Base-by-base conservation (phyloP, 805 yeast genomes). In the Candida methanosorbosa region DNA sequence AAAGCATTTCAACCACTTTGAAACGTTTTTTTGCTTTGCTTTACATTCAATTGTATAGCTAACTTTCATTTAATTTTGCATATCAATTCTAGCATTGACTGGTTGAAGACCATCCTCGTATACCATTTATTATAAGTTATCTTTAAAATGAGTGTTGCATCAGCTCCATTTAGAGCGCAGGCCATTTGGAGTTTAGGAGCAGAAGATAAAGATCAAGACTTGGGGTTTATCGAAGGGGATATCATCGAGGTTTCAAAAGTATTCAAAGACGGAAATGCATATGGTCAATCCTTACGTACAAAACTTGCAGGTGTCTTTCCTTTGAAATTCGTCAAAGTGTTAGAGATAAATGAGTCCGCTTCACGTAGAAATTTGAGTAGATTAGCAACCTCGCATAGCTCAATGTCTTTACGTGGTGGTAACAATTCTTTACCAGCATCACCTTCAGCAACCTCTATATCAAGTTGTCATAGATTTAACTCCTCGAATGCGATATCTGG, bases 151-250 rank as follows among this genome's bases (percentile, higher is more conserved):
- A 21, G 23, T 21, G 23, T 21, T 8, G 16, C 18, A 14, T 5
- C 40, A n/a, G 34, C 49, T 17, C 59, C 59, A 18, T 50, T 56
- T 38, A 53, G 49, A 33, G 61, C 54, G 12, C 47, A 51, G 38
- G 92, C 98, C 9, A 72, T 72, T 27, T 90, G 83, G 52, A 85
- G 95, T 18, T 88, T 96, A 96, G 79, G 96, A 16, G 97, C 96
- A 13, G 87, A 86, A 49, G 76, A 82, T 48, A 83, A 78, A 36
- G 81, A 83, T 30, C 39, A 43, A 34, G 97, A 92, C 52, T 66
- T 92, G 29, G 97, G 97, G 1, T 92, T 92, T 54, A 70, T 88
- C 16, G 97, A 92, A 59, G 95, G 94, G 33, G 97, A 92, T 52
- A 63, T 84, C 33, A 84, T 92, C 46, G 95, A 86, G 42, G 94